These are phyloP conservation scores for Pyrus hybrid DNA, from an alignment of 331 rosid species.

Conservation along the genomic window DNA sequence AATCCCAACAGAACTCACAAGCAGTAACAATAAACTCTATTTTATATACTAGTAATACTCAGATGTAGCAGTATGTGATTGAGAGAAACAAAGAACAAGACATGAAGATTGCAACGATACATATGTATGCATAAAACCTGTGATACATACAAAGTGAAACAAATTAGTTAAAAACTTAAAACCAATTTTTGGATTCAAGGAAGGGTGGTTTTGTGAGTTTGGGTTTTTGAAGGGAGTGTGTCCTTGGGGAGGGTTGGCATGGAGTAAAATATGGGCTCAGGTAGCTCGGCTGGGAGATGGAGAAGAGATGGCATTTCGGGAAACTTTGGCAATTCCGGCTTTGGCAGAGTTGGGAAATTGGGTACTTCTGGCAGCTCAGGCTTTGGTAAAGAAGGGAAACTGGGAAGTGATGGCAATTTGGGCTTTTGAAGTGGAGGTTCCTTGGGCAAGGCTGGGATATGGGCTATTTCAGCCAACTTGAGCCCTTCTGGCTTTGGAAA, in stretches of 20 bases:
- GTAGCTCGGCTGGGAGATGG: neutral
- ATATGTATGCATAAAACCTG: neutral
- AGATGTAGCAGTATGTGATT: neutral
- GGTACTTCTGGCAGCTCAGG: neutral
- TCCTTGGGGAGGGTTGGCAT: conserved; percentile 1
- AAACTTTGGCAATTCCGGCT: neutral
- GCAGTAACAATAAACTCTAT: neutral
- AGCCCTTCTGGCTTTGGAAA: neutral
- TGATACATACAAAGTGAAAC: neutral
- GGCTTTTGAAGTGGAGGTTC: neutral
- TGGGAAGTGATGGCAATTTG: neutral
- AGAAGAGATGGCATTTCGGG: neutral
- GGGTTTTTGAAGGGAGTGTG: neutral
- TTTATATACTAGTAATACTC: neutral
- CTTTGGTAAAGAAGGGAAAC: neutral
- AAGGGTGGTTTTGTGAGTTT: neutral
- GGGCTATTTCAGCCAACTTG: neutral
- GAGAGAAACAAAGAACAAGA: neutral
- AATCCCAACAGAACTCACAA: neutral
- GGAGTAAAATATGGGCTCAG: neutral
- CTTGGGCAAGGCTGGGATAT: too few species aligned
- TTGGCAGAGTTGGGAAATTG: neutral
- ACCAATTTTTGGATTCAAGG: neutral
- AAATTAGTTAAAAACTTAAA: neutral
- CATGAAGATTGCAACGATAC: neutral